These are phyloP conservation scores for Quercus tomentella DNA, from an alignment of 331 rosid species.

Conservation along the genomic window DNA sequence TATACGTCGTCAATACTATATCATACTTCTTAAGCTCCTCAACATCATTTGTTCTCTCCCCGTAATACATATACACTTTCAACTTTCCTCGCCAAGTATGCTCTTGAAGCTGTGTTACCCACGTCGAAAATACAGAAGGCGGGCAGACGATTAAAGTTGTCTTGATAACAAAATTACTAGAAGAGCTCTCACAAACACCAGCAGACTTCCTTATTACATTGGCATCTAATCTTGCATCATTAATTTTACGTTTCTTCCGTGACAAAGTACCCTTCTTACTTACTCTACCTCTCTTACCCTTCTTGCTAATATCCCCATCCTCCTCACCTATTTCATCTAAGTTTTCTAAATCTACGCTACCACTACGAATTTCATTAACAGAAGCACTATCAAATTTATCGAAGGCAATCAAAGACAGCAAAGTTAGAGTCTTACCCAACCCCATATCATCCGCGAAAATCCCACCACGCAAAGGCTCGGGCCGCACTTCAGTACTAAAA, in stretches of 20 bases:
- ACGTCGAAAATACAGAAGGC: slow-evolving; percentile 56
- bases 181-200: slow-evolving; percentile 1
- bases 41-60: slow-evolving; percentile 39
- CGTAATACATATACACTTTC: slow-evolving; percentile 59
- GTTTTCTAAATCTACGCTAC: slow-evolving; percentile 10
- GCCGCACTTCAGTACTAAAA: slow-evolving; percentile 30
- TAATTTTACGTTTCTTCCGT: slow-evolving; percentile 25
- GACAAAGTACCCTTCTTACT: slow-evolving; percentile 7
- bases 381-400: slow-evolving; percentile 30
- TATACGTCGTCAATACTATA: slow-evolving; percentile 61
- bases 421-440: slow-evolving; percentile 65
- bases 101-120: slow-evolving; percentile 53
- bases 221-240: not conserved
- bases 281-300: slow-evolving; percentile 26
- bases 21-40: slow-evolving; percentile 52
- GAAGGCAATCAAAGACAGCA: slow-evolving; percentile 53
- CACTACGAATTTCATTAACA: not conserved
- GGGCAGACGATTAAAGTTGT: slow-evolving; percentile 67
- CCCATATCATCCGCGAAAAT: slow-evolving; percentile 70
- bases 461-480: slow-evolving; percentile 65
- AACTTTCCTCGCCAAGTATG: slow-evolving; percentile 42
- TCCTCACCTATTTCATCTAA: slow-evolving; percentile 18
- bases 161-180: slow-evolving; percentile 4
- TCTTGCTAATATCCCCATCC: slow-evolving; percentile 22
- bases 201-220: slow-evolving; percentile 8